Conservation (phyloP, 164 flowering plant genomes). For the Hamamelis virginiana region DNA sequence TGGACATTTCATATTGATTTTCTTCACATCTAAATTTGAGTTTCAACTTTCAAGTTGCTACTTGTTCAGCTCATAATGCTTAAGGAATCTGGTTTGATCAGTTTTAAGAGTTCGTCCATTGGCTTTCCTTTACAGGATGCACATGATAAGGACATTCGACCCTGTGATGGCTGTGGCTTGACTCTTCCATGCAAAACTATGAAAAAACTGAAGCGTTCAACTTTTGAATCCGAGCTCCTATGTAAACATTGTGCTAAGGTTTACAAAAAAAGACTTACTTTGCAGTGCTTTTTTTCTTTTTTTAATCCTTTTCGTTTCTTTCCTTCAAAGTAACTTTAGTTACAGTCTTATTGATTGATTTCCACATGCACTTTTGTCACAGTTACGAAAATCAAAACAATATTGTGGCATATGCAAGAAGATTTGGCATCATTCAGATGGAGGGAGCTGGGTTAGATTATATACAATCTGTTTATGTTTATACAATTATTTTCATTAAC, state of each 20-base stretch:
- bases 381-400: conserved; percentile 80
- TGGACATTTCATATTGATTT: not conserved
- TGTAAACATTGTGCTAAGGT: conserved; percentile 89
- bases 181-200: conserved; percentile 38
- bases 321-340: not conserved
- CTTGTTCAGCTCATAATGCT: not conserved
- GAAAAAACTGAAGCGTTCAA: conserved; percentile 41
- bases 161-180: conserved; percentile 70
- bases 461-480: not conserved
- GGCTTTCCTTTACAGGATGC: conserved; percentile 38
- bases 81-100: not conserved
- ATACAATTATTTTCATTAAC: not conserved
- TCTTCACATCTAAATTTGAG: not conserved
- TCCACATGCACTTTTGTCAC: conserved; percentile 13
- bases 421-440: conserved; percentile 88
- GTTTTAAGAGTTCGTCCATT: not conserved
- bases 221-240: conserved; percentile 30
- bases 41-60: not conserved
- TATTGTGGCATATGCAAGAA: conserved; percentile 96
- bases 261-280: conserved; percentile 11
- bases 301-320: not conserved
- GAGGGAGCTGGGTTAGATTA: conserved; percentile 85
- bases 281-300: not conserved
- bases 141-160: conserved; percentile 23
- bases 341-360: not conserved